These are phyloP conservation scores for Delonix regia DNA, from an alignment of 306 rosid genomes.

Conservation along the genomic window DNA sequence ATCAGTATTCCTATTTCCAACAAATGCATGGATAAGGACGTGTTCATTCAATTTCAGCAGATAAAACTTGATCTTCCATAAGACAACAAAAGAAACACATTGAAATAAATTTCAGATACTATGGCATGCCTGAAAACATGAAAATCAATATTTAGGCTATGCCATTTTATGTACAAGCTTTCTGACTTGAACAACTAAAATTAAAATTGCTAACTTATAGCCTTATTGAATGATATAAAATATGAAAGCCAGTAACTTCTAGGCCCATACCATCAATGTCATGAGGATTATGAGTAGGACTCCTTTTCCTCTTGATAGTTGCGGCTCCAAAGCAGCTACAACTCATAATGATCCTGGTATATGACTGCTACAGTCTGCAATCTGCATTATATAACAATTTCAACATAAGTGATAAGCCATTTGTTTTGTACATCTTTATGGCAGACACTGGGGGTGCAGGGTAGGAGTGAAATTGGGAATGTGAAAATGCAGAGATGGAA, in stretches of 20 bases:
- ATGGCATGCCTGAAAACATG: background rate
- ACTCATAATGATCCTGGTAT: slow-evolving; percentile 55
- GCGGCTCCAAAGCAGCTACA: slow-evolving; percentile 88
- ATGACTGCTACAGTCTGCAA: slow-evolving; percentile 29
- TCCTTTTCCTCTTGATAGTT: slow-evolving; percentile 41
- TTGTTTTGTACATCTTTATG: background rate
- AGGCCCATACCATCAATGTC: slow-evolving; percentile 62
- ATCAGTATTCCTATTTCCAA: background rate
- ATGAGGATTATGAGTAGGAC: slow-evolving; percentile 36
- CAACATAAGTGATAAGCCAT: slow-evolving; percentile 35
- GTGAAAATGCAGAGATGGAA: background rate
- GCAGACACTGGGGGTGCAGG: background rate
- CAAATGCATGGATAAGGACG: background rate
- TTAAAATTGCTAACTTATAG: slow-evolving; percentile 1
- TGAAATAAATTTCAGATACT: background rate
- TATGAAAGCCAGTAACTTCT: background rate
- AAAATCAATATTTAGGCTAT: background rate
- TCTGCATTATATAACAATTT: slow-evolving; percentile 38
- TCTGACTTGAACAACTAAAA: background rate
- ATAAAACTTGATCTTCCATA: background rate
- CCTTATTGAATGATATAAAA: slow-evolving; percentile 23
- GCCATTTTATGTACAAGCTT: background rate
- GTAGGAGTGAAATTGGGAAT: background rate
- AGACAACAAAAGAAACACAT: background rate
- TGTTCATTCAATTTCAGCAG: background rate